Percentiles rank a stretch among this genome's conserved stretches.
Conservation (phyloP, 179 eudicot genomes). For the Beta corolliflora region DNA sequence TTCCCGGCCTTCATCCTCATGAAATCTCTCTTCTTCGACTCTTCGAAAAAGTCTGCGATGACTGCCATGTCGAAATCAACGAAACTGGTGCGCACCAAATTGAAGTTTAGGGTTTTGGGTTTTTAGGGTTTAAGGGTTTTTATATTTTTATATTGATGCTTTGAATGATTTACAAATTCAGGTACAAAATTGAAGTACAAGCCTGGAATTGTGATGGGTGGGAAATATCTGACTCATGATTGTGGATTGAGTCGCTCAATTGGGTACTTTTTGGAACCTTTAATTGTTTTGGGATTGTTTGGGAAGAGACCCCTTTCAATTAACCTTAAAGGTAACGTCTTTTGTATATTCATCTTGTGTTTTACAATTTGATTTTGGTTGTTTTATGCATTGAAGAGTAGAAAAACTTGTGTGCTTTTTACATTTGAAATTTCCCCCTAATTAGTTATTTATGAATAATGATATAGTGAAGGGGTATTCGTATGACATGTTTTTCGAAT, state of each 20-base stretch:
- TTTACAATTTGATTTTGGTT: not conserved
- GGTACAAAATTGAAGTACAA: conserved; percentile 92
- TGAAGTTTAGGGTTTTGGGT: not conserved
- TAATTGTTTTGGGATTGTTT: conserved; percentile 73
- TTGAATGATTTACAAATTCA: conserved; percentile 18
- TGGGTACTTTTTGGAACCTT: conserved; percentile 85
- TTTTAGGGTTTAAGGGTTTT: not conserved
- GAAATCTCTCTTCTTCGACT: conserved; percentile 76
- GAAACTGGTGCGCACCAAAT: conserved; percentile 59
- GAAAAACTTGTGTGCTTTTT: not conserved
- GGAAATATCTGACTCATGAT: conserved; percentile 65
- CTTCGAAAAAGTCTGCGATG: conserved; percentile 73
- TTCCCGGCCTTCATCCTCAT: conserved; percentile 75
- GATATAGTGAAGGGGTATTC: not conserved
- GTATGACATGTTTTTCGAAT: not conserved
- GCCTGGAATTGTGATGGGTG: conserved; percentile 86
- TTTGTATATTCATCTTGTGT: not conserved
- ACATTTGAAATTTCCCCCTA: not conserved
- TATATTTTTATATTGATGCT: not conserved
- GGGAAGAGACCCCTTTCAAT: conserved; percentile 80
- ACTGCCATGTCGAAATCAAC: conserved; percentile 66
- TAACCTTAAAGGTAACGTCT: conserved; percentile 64
- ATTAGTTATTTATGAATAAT: not conserved
- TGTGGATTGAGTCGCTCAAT: conserved; percentile 72
- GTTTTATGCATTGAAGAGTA: not conserved